A percentile compares a stretch with the other conserved stretches of the same genome.
phyloP scores from a whole-genome alignment of 2,329 filamentous ascomycete species.

The Apiospora hydei region DNA sequence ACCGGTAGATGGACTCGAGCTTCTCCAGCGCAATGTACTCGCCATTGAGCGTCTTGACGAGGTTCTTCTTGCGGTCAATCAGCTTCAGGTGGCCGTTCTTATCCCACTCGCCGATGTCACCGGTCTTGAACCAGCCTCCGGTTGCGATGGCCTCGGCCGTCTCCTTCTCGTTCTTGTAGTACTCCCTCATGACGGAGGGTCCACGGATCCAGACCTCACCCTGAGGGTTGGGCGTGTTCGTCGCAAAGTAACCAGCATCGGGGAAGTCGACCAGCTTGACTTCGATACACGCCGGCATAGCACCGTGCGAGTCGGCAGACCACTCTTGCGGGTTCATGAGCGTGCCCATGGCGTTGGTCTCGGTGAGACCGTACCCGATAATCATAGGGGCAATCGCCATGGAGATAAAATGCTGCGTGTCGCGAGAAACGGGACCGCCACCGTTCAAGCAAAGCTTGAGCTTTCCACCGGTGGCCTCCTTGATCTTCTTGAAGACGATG shows the following conservation, averaged over 20 bases:
- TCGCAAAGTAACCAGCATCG: constrained; percentile 81
- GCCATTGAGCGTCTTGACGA: constrained; percentile 82
- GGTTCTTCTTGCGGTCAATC: constrained; percentile 89
- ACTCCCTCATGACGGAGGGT: constrained; percentile 72
- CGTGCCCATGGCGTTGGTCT: constrained; percentile 80
- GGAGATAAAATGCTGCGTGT: constrained; percentile 87
- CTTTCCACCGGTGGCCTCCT: constrained; percentile 84
- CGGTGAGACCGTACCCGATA: constrained; percentile 85
- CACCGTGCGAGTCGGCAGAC: constrained; percentile 76
- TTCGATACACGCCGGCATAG: constrained; percentile 77
- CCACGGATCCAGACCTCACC: constrained; percentile 91
- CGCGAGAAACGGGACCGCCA: constrained; percentile 83
- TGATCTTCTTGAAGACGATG: constrained; percentile 89
- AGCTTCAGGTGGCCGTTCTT: constrained; percentile 74
- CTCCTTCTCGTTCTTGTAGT: constrained; percentile 81
- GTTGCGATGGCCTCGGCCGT: constrained; percentile 72
- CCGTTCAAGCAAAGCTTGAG: constrained; percentile 86
- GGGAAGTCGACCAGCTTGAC: constrained; percentile 86
- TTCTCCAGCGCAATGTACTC: constrained; percentile 87
- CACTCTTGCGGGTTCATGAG: constrained; percentile 80
- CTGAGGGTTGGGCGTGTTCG: constrained; percentile 78
- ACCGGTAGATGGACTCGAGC: constrained; percentile 62
- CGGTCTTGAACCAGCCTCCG: constrained; percentile 89
- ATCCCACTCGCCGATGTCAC: constrained; percentile 84
- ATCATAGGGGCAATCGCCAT: constrained; percentile 91